Evolutionary conservation across 2,329 filamentous ascomycete species (phyloP).

Genomic region (Didymosphaeria variabile): DNA sequence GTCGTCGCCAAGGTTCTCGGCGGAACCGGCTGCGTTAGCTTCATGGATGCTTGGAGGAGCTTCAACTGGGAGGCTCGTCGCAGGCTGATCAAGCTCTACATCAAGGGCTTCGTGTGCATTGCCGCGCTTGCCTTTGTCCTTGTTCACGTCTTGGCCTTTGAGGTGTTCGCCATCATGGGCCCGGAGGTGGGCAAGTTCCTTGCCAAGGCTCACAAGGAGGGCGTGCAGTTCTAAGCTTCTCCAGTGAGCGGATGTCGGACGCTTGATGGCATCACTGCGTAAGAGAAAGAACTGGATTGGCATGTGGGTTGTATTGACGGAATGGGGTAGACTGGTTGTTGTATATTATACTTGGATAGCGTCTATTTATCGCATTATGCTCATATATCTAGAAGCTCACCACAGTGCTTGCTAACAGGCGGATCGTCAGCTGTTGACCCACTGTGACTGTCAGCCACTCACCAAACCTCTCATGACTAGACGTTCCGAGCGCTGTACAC

Average conservation of each 20-base stretch:
- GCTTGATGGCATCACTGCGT: conserved; percentile 18
- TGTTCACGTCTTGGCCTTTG: conserved; percentile 59
- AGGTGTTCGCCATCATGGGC: conserved; percentile 62
- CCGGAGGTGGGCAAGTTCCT: conserved; percentile 34
- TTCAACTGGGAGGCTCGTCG: conserved; percentile 77
- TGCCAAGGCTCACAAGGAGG: conserved; percentile 29
- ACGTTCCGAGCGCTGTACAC: too few species aligned
- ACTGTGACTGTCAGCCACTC: too few species aligned
- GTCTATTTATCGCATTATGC: background rate
- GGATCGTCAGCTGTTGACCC: too few species aligned
- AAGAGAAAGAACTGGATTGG: background rate
- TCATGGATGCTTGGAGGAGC: conserved; percentile 80
- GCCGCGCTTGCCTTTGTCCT: conserved; percentile 60
- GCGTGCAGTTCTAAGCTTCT: conserved; percentile 1
- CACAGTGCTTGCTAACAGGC: too few species aligned
- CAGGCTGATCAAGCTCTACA: conserved; percentile 77
- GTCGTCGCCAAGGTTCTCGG: conserved; percentile 78
- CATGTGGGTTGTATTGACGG: background rate
- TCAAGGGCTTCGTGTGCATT: conserved; percentile 68
- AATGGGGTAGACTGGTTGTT: background rate
- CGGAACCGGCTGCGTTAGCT: conserved; percentile 74
- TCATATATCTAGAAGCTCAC: background rate
- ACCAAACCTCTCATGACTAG: too few species aligned
- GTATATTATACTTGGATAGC: background rate
- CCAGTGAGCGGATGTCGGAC: conserved; percentile 14